These are phyloP conservation scores for Aspergillus ibericus DNA, from an alignment of 2,329 filamentous ascomycete species.

Conservation along the genomic window DNA sequence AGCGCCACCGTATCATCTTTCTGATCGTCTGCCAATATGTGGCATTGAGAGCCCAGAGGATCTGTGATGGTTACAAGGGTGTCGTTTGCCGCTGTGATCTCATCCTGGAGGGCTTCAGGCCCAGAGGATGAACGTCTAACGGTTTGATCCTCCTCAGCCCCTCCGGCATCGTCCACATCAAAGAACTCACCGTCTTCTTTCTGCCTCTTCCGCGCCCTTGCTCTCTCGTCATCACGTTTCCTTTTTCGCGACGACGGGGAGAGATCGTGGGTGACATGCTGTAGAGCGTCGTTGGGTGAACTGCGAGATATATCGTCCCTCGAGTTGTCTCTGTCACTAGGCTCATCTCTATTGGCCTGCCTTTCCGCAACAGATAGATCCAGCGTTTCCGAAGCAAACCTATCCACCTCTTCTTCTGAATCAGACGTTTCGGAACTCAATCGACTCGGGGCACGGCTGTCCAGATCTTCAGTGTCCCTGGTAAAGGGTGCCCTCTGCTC, in stretches of 20 bases:
- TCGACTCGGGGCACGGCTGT: slow-evolving; percentile 77
- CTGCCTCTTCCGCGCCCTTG: slow-evolving; percentile 72
- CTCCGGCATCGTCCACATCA: slow-evolving; percentile 50
- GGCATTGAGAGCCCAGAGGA: not conserved
- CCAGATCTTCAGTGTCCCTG: slow-evolving; percentile 80
- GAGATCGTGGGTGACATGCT: slow-evolving; percentile 48
- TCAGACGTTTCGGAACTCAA: slow-evolving; percentile 55
- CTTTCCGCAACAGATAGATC: slow-evolving; percentile 21
- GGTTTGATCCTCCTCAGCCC: not conserved
- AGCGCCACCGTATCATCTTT: not conserved
- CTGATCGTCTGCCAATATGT: not conserved
- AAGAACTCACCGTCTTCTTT: slow-evolving; percentile 84
- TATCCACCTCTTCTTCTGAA: slow-evolving; percentile 50
- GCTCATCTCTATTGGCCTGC: slow-evolving; percentile 3
- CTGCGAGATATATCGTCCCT: slow-evolving; percentile 21
- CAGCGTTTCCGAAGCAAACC: slow-evolving; percentile 28
- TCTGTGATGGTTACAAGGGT: not conserved
- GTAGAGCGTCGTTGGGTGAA: slow-evolving; percentile 25
- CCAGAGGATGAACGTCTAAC: not conserved
- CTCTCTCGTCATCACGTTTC: slow-evolving; percentile 69
- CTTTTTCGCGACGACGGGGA: slow-evolving; percentile 65
- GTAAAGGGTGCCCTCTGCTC: slow-evolving; percentile 68
- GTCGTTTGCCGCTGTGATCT: not conserved
- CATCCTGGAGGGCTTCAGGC: not conserved
- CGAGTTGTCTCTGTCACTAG: slow-evolving; percentile 17